These are phyloP conservation scores for Carex myosuroides DNA, from an alignment of 176 grass and related monocot species.

Conservation along the genomic window DNA sequence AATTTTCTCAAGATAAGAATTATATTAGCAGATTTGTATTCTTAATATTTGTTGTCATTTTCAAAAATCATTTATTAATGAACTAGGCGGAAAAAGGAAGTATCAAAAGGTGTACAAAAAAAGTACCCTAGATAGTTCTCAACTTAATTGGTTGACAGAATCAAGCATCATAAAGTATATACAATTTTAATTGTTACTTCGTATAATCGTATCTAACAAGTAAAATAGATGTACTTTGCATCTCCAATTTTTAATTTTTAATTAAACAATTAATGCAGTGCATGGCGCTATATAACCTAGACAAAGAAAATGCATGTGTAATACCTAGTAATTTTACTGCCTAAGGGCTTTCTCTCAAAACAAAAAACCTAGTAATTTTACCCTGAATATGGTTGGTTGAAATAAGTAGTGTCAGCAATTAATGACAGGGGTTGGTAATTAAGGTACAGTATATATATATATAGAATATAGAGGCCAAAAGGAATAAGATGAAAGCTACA, in stretches of 20 bases:
- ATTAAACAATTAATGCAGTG: neutral
- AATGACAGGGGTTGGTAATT: neutral
- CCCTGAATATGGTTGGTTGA: neutral
- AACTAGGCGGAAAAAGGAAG: too few relatives aligned
- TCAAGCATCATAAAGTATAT: neutral
- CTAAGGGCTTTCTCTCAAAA: too few relatives aligned
- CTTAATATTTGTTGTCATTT: neutral
- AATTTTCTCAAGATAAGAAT: neutral
- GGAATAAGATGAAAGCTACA: conserved; percentile 24
- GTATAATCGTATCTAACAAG: neutral
- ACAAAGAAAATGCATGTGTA: neutral
- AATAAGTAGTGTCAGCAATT: neutral
- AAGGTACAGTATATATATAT: neutral
- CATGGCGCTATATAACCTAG: neutral
- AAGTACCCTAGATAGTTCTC: neutral
- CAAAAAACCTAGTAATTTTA: neutral
- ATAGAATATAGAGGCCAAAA: neutral
- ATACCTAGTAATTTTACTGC: neutral
- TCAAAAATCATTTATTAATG: neutral
- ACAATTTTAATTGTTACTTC: too few relatives aligned
- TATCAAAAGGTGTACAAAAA: too few relatives aligned
- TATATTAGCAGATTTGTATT: neutral
- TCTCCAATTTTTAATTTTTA: neutral
- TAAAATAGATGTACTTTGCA: neutral
- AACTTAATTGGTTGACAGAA: neutral